Base-by-base conservation (phyloP, 2,329 filamentous ascomycete genomes). In the Cladosporium sp. region DNA sequence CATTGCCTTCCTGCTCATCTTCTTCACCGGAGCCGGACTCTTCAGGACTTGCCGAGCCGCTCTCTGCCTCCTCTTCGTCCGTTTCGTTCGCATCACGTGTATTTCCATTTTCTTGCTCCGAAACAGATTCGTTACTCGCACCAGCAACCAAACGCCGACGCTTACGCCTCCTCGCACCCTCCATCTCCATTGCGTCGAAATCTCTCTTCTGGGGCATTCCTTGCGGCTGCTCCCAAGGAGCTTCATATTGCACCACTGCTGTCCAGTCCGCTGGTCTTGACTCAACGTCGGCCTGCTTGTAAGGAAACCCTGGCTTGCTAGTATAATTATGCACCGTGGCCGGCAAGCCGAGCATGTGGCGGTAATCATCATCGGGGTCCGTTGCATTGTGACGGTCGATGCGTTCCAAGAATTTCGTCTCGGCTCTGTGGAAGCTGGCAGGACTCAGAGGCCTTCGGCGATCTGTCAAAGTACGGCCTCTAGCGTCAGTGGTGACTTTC, bases 151-250 rank as follows among this genome's bases (percentile, higher is more conserved):
- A 28, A 13, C 48, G 39, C 14, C 63, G 36, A 28, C 48, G 54
- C 30, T 65, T 58, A 23, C 63, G 63, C 39, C 43, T 51, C n/a
- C 54, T 59, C 5, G 21, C 36, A 5, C 71, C 70, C 32, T 54
- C 51, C 23, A 49, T 14, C 4, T 51, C 66, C 68, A 70, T 69
- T 48, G 64, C 54, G 18, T 43, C 46, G 63, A 70, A 71, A n/a
- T 64, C 63, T 3, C 59, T 53, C 14, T 53, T 32, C 30, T 14
- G 8, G 2, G 60, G 60, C 23, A 43, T n/a, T 14, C 49, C 49
- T 5, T 65, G 51, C 3, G 63, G 58, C 13, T 66, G 64, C 69
- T 86, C 84, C 85, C 85, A 87, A 34, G 81, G 78, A 21, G 79
- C 77, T 54, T 76, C 79, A 60, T 83, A 85, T 1, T 82, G 71